Base-by-base conservation (phyloP, 2,329 filamentous ascomycete genomes). In the Colletotrichum orbiculare region DNA sequence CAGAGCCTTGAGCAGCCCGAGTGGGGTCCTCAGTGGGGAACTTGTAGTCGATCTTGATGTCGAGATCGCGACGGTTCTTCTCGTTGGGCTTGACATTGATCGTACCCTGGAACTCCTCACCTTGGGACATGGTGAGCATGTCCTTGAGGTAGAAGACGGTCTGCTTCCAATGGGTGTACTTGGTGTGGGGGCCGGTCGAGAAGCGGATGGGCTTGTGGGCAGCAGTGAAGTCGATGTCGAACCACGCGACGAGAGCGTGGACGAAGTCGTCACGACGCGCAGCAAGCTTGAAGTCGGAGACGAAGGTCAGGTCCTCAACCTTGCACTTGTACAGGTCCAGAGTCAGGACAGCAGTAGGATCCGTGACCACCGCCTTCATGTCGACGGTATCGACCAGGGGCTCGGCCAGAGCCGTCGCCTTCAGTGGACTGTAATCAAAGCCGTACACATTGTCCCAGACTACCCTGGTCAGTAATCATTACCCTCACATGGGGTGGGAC, bases 111-210 rank as follows among this genome's bases (percentile, higher is more conserved):
- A 99, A 85, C 73, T 87, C 85, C 83, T 99, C 96, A 62, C 91
- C 93, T 74, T 93, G 86, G 79, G 97, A 91, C 42, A 97, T 94
- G 15, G 94, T 98, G 69, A 99, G 83, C 39, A 97, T 92, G 71
- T 99, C 94, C 74, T 92, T 89, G 69, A 99, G 85, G 82, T 99
- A 99, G 83, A 99, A 98, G 68, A 99, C 96, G 11, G 96, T 99
- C 85, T 99, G 96, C 84, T 99, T 99, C 96, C 96, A 99, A 86
- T 99, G 96, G 15, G 96, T 99, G 83, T 98, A 98, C 83, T 97
- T 98, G 73, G 95, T 96, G 82, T 98, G 96, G 35, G 96, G 96
- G 25, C 96, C 96, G 15, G 96, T 99, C 58, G 93, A 97, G 86
- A 99, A 99, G 75, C 90, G 89, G 76, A 99, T 94, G 38, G 94